These are phyloP conservation scores for Globisporangium cystogenes DNA, from an alignment of 352 stramenopile species.

Conservation along the genomic window DNA sequence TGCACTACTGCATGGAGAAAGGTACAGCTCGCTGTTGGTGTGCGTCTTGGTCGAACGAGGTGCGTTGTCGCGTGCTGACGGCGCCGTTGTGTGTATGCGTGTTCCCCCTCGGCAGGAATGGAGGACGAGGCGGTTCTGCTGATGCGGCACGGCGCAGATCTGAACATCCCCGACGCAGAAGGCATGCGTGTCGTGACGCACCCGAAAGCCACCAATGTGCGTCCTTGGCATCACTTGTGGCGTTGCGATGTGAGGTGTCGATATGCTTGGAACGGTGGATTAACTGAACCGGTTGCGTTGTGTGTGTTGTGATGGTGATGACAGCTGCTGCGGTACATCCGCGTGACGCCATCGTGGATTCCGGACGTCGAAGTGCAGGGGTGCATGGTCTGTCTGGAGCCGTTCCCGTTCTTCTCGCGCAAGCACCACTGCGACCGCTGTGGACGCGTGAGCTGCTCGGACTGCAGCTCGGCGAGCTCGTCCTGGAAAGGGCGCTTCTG, in stretches of 20 bases:
- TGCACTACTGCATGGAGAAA: conserved; percentile 78
- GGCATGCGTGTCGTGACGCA: conserved; percentile 47
- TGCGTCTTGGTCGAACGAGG: not conserved
- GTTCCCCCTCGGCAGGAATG: conserved; percentile 28
- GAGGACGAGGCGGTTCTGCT: conserved; percentile 52
- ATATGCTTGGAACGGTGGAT: not conserved
- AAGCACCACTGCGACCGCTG: conserved; percentile 72
- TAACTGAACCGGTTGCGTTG: not conserved
- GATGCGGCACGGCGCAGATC: conserved; percentile 58
- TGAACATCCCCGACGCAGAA: conserved; percentile 64
- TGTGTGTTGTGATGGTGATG: not conserved
- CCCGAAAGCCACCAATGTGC: conserved; percentile 54
- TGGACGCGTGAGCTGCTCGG: conserved; percentile 70
- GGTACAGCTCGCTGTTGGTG: conserved; percentile 19
- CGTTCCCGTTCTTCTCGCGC: conserved; percentile 68
- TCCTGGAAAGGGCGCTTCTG: conserved; percentile 71
- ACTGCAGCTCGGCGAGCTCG: conserved; percentile 60
- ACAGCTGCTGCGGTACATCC: conserved; percentile 46
- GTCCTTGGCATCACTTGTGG: conserved; percentile 15
- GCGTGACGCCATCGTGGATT: conserved; percentile 59
- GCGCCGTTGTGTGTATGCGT: conserved; percentile 1
- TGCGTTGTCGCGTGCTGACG: not conserved
- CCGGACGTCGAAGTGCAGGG: conserved; percentile 38
- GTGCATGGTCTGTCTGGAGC: conserved; percentile 74
- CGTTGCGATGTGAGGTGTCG: not conserved